Conservation (phyloP, 331 rosid genomes). For the Arachis monticola region DNA sequence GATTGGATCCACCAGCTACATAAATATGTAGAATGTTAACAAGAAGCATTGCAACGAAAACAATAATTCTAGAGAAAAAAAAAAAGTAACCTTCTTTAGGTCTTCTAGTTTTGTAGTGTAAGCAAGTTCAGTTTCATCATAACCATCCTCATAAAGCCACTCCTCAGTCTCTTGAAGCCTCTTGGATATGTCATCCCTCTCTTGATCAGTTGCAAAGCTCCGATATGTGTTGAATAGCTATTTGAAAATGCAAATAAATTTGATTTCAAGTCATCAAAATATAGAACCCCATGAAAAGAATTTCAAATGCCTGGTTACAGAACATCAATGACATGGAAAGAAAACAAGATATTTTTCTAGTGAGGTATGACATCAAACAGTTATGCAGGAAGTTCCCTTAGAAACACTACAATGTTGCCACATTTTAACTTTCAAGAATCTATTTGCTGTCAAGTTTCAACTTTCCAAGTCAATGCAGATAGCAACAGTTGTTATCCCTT, state of each 20-base stretch:
- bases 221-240: slow-evolving; percentile 84
- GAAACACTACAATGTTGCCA: no score
- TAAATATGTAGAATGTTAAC: slow-evolving; percentile 39
- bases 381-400: no score
- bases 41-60: slow-evolving; percentile 31
- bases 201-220: slow-evolving; percentile 79
- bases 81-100: slow-evolving; percentile 64
- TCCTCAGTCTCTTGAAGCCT: slow-evolving; percentile 93
- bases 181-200: slow-evolving; percentile 80
- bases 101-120: slow-evolving; percentile 80
- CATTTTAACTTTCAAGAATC: no score
- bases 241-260: slow-evolving; percentile 41
- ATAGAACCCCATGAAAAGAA: slow-evolving; percentile 27
- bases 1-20: slow-evolving; percentile 85
- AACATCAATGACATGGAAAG: slow-evolving; percentile 26
- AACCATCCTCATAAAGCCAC: slow-evolving; percentile 98
- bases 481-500: no score
- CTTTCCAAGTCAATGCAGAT: no score
- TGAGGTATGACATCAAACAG: background rate
- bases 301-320: slow-evolving; percentile 25
- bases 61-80: background rate
- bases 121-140: slow-evolving; percentile 89
- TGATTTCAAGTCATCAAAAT: slow-evolving; percentile 33
- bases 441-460: no score
- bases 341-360: background rate